phyloP scores from a whole-genome alignment of 345 rosid genomes.

The Raphanus raphanistrum region DNA sequence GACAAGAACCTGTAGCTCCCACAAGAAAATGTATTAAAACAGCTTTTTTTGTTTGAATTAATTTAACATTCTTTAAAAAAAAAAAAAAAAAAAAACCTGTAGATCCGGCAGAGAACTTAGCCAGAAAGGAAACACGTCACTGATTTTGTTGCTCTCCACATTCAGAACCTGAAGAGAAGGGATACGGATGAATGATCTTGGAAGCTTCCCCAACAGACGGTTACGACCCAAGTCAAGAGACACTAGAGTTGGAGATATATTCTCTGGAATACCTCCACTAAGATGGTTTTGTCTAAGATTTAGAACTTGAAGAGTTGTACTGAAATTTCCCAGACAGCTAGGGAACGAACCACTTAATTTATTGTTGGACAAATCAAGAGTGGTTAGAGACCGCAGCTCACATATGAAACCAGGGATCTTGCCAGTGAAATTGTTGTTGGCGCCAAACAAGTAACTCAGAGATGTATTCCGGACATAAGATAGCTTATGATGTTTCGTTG shows the following conservation, averaged over 20 bases:
- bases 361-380: not conserved
- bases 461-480: not conserved
- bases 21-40: no score
- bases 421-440: not conserved
- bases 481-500: not conserved
- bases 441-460: not conserved
- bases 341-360: not conserved
- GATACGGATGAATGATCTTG: not conserved
- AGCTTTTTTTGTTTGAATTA: no score
- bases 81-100: not conserved
- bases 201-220: not conserved
- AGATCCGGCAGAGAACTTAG: not conserved
- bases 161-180: not conserved
- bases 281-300: not conserved
- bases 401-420: slow-evolving; percentile 1
- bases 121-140: not conserved
- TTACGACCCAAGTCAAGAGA: not conserved
- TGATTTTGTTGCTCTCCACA: not conserved
- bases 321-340: not conserved
- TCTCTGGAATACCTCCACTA: not conserved
- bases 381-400: not conserved
- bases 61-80: no score
- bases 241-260: not conserved
- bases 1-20: not conserved
- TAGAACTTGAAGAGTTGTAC: not conserved